Conservation (phyloP, 2,329 filamentous ascomycete genomes). For the Colletotrichum salicis region DNA sequence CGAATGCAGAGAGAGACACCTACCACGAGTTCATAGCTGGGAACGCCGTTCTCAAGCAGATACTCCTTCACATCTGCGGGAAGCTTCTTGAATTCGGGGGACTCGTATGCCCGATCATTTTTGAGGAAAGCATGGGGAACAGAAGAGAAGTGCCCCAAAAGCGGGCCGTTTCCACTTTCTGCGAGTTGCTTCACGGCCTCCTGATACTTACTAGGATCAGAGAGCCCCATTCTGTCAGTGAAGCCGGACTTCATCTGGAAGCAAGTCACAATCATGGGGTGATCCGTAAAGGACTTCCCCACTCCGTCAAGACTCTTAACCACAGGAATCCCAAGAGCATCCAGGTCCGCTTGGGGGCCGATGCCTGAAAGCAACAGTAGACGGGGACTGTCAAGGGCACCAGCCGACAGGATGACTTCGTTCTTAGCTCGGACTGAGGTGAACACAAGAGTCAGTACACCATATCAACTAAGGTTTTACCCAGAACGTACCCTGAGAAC, state of each 20-base stretch:
- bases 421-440: constrained; percentile 56
- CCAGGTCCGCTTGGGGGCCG: background rate
- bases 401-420: constrained; percentile 75
- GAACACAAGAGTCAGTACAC: background rate
- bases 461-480: accelerated
- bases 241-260: constrained; percentile 29
- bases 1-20: background rate
- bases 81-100: constrained; percentile 4
- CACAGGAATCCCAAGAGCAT: constrained; percentile 6
- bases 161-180: constrained; percentile 9
- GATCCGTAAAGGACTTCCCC: constrained; percentile 36
- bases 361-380: constrained; percentile 45
- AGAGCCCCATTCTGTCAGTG: constrained; percentile 14
- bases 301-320: constrained; percentile 6
- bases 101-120: constrained; percentile 10
- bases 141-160: constrained; percentile 16
- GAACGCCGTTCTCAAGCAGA: constrained; percentile 4
- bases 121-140: constrained; percentile 29
- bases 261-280: constrained; percentile 23
- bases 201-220: constrained; percentile 15
- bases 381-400: constrained; percentile 70
- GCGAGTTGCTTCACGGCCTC: constrained; percentile 16
- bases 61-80: background rate
- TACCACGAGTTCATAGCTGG: constrained; percentile 23
- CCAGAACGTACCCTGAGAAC: constrained; percentile 1